Evolutionary conservation across 2,329 filamentous ascomycete genomes (phyloP).

Genomic region (Penicillium thymicola): DNA sequence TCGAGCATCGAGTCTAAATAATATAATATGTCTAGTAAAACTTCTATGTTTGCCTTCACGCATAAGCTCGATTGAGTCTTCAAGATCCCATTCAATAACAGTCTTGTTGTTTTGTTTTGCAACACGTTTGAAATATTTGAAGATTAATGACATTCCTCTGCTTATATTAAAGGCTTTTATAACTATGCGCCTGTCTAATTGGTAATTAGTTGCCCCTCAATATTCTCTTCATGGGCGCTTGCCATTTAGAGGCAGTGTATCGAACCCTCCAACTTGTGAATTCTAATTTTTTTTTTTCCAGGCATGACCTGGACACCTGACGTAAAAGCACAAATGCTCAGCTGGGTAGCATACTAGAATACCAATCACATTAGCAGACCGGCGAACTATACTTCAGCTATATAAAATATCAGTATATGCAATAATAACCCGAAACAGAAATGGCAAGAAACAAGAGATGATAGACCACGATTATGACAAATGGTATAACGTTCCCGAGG

Average conservation of each 20-base stretch:
- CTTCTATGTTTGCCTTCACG: neutral
- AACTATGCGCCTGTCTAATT: neutral
- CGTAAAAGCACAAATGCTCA: neutral
- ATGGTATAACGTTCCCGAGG: too few relatives aligned
- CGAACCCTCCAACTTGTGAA: neutral
- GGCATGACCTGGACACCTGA: neutral
- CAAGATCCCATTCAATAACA: neutral
- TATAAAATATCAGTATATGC: neutral
- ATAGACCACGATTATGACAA: neutral
- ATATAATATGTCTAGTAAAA: neutral
- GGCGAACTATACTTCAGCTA: neutral
- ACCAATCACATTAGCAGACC: neutral
- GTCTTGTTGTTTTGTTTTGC: neutral
- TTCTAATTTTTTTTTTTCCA: neutral
- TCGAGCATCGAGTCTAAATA: neutral
- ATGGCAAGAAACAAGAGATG: neutral
- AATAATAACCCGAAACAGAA: neutral
- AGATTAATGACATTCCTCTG: neutral
- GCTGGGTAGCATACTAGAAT: neutral
- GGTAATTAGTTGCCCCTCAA: neutral
- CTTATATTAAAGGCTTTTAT: neutral
- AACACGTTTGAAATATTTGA: neutral
- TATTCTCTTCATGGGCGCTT: neutral
- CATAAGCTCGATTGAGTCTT: neutral
- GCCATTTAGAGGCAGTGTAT: neutral